Percentiles rank a stretch among this genome's conserved stretches.
These are phyloP conservation scores for Agaricus blazei DNA, from an alignment of 768 basidiomycete genomes.

Conservation along the genomic window DNA sequence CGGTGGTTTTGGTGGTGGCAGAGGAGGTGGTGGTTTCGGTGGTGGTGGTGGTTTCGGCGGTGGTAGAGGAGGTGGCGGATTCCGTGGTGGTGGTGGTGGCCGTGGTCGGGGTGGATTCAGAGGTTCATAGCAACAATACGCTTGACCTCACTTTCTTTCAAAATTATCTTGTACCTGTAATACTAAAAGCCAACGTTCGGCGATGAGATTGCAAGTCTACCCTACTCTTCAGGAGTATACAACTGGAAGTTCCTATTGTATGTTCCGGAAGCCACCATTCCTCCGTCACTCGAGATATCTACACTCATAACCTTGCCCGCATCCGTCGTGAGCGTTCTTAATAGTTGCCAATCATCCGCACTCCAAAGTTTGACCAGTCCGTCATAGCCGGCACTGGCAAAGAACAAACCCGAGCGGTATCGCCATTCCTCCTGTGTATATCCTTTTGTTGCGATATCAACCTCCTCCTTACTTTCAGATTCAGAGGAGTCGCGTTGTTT, in stretches of 20 bases:
- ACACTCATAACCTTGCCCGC: conserved; percentile 99
- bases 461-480: conserved; percentile 18
- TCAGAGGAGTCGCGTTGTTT: conserved; percentile 30
- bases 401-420: conserved; percentile 86
- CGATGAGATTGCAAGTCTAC: conserved; percentile 15
- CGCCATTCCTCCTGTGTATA: conserved; percentile 59
- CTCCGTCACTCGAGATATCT: conserved; percentile 80
- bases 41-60: conserved; percentile 30
- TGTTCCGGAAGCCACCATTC: conserved; percentile 82
- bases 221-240: conserved; percentile 72
- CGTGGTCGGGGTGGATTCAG: conserved; percentile 41
- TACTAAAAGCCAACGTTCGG: background rate
- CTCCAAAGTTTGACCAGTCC: conserved; percentile 95
- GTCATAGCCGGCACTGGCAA: conserved; percentile 93
- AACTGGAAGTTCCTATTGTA: conserved; percentile 95
- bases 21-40: conserved; percentile 22
- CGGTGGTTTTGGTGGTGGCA: conserved; percentile 37
- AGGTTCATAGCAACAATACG: conserved; percentile 32
- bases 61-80: conserved; percentile 36
- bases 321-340: conserved; percentile 86
- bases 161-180: conserved; percentile 2
- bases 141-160: background rate
- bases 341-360: conserved; percentile 95
- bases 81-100: conserved; percentile 36
- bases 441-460: conserved; percentile 18